Base-by-base conservation (phyloP, 441 rosid genomes). In the Gossypium gossypioides region DNA sequence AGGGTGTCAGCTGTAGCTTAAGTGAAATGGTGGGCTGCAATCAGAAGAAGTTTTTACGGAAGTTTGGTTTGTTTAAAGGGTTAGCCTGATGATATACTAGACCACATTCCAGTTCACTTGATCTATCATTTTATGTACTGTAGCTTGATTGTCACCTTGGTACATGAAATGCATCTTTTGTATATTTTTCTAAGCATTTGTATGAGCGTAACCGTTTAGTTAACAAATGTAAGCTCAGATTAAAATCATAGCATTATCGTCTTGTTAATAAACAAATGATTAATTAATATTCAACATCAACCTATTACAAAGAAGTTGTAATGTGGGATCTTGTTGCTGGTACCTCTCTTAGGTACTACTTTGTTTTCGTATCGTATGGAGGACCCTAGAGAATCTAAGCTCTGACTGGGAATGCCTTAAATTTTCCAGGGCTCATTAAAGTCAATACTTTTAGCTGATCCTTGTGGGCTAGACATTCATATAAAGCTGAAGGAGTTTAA, bases 21-120 rank as follows among this genome's bases (percentile, higher is more conserved):
- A 84, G 88, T 8, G 99, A 90, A 63, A 90, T 94, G 97, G 78
- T 94, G 71, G 91, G 85, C 56, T 90, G 99, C 76, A 88, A 86
- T 83, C 83, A 81, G 40, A 88, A 84, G 85, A 89, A 88, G 76
- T 92, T 94, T 72, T 77, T 68, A 18, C 22, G 76, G 52, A 94
- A 85, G 86, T 92, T 87, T 78, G 86, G 82, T 40, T 80, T 82
- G 74, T 42, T 72, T 69, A 51, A 76, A 77, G 79, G 55, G 40
- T 54, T 62, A 64, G 71, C 80, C 60, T 79, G 73, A 81, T 73
- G 72, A 27, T 4, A 3, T 67, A 37, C 64, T 81, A 21, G 59
- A 56, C 25, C 12, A 21, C 67, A 50, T 58, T 48, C 37, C 25
- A 16, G 4, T 66, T 69, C 37, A 61, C 66, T 54, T 70, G 7